Evolutionary conservation across 2,329 filamentous ascomycete genomes (phyloP).

Genomic region (Clonostachys chloroleuca): DNA sequence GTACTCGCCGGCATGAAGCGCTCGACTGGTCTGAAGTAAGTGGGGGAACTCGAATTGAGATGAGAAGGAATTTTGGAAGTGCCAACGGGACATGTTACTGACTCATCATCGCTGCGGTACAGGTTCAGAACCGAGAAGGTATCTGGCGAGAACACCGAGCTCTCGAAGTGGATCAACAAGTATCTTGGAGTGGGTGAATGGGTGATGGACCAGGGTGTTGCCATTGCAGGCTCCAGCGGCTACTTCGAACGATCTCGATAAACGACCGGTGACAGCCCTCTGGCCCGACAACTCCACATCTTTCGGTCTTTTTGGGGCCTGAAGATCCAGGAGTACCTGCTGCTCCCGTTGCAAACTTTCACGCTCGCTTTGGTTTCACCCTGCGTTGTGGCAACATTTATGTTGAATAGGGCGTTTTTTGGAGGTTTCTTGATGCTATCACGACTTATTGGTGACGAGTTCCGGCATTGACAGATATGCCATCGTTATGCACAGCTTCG

Average conservation of each 20-base stretch:
- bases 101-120: constrained; percentile 8
- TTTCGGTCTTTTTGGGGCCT: too few relatives aligned
- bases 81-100: neutral
- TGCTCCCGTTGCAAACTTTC: too few relatives aligned
- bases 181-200: constrained; percentile 95
- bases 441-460: too few relatives aligned
- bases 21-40: constrained; percentile 96
- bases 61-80: neutral
- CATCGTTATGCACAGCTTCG: too few relatives aligned
- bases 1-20: constrained; percentile 97
- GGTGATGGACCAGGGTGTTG: constrained; percentile 97
- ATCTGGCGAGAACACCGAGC: constrained; percentile 72
- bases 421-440: too few relatives aligned
- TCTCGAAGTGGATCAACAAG: constrained; percentile 85
- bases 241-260: constrained; percentile 90
- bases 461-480: too few relatives aligned
- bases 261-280: constrained; percentile 7
- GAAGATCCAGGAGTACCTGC: too few relatives aligned
- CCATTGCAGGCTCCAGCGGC: constrained; percentile 79
- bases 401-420: too few relatives aligned
- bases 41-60: constrained; percentile 17
- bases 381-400: too few relatives aligned
- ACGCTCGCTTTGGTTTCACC: too few relatives aligned
- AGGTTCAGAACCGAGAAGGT: constrained; percentile 88
- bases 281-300: too few relatives aligned